Conservation (phyloP, 768 basidiomycete species). For the Termitomyces titanicus region DNA sequence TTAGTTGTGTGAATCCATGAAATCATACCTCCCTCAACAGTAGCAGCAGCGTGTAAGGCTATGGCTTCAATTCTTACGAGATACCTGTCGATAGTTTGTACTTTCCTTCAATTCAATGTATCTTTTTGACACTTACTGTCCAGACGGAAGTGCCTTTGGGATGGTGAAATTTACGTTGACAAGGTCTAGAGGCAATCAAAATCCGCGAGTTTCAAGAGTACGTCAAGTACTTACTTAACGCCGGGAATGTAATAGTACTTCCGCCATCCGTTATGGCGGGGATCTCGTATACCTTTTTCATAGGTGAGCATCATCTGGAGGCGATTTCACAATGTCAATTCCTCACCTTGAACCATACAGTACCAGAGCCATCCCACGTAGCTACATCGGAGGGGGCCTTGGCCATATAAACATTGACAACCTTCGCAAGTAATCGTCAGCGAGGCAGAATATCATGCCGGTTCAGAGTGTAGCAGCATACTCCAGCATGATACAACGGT, state of each 20-base stretch:
- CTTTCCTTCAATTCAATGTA: no score
- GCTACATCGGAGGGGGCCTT: conserved; percentile 32
- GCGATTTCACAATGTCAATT: no score
- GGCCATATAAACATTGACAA: conserved; percentile 30
- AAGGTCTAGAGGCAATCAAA: conserved; percentile 13
- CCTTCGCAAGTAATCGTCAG: conserved; percentile 3
- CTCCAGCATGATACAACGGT: no score
- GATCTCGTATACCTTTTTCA: no score
- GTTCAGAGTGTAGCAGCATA: no score
- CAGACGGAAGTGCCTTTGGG: conserved; percentile 10
- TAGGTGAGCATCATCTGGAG: no score
- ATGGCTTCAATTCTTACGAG: conserved; percentile 13
- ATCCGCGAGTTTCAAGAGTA: no score
- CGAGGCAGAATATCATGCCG: no score
- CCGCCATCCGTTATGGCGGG: no score
- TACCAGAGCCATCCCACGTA: conserved; percentile 35
- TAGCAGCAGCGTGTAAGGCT: conserved; percentile 9
- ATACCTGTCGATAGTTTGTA: background rate
- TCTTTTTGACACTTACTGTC: conserved; percentile 4
- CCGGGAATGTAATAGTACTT: no score
- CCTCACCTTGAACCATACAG: conserved; percentile 40
- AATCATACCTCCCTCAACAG: conserved; percentile 8
- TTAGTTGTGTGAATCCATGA: background rate
- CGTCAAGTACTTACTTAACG: no score
- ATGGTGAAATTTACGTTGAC: conserved; percentile 7